Evolutionary conservation across 2,329 filamentous ascomycete species (phyloP), one percentile per base, ranked within the genome.

Genomic region (Grosmannia serpens): DNA sequence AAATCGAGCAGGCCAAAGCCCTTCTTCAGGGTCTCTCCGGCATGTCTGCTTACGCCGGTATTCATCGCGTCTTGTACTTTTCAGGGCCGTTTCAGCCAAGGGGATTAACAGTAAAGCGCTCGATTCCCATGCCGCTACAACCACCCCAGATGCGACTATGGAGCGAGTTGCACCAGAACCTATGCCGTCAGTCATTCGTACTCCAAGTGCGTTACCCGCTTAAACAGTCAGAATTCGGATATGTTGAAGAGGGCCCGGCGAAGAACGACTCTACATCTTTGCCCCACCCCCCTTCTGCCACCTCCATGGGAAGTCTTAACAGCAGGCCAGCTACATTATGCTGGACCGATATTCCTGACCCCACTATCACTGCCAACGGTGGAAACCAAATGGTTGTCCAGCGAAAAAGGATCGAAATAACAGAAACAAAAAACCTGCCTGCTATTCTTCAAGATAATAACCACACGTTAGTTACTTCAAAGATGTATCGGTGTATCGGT

Each of bases 291-390:
- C 11, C 51, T 41, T 7, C 33, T 26, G 13, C 26, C 20, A 8
- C 33, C 44, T 10, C 54, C 49, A 31, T 56, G 17, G 58, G 62
- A 20, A 56, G 77, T 46, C 71, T 78, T 47, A 75, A 80, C 60
- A 64, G 69, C 7, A 66, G 70, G 0, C 70, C 71, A 0, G 81
- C 79, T 22, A 75, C 77, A 4, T 67, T 86, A 59, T 72, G 77
- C 51, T 86, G 81, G 80, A 77, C 73, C 7, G 83, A 85, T 62
- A 74, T 85, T 51, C 83, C 83, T 1, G 83, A 85, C 61, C 81
- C 82, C 20, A 71, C 75, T 1, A 73, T 73, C 27, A 52, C 57
- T n/a, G 20, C 27, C 27, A 56, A 44, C 29, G 57, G 55, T 15
- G 53, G 61, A 7, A 72, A 72, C 15, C 71, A 73, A n/a, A 73